These are phyloP conservation scores for Triticum monococcum DNA, from an alignment of 176 grass and related monocot species.

Conservation along the genomic window DNA sequence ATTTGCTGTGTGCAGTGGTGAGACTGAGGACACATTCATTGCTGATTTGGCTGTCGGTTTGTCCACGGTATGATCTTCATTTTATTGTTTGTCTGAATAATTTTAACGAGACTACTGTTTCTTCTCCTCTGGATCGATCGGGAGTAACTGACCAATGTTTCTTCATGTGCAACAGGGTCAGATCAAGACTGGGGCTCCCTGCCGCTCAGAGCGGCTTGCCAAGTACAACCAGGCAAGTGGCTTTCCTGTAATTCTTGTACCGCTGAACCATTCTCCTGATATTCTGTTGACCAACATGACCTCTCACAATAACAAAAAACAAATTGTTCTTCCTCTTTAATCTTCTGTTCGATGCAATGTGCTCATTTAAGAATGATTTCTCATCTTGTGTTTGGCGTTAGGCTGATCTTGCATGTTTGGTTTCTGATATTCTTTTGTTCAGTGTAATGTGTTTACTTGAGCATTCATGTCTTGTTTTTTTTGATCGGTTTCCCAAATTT, in stretches of 20 bases:
- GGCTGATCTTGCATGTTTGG: no score
- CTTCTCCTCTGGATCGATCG: no score
- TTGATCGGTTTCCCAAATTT: not conserved
- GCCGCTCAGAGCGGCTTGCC: slow-evolving; percentile 90
- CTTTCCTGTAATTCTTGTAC: not conserved
- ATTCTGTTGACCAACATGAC: no score
- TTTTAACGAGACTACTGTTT: no score
- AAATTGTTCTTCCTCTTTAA: no score
- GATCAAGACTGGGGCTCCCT: slow-evolving; percentile 93
- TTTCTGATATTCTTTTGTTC: no score
- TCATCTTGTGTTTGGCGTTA: no score
- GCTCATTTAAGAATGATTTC: no score
- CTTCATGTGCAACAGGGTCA: slow-evolving; percentile 66
- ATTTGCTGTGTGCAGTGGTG: slow-evolving; percentile 47
- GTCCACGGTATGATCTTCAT: slow-evolving; percentile 50
- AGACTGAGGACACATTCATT: slow-evolving; percentile 96
- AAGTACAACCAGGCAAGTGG: slow-evolving; percentile 87
- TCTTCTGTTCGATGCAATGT: no score
- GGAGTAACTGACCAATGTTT: not conserved
- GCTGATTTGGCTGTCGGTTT: slow-evolving; percentile 88
- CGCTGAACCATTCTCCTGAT: not conserved
- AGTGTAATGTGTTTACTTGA: no score
- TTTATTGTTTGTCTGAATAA: not conserved
- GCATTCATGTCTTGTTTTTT: not conserved
- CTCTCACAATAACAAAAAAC: no score